Evolutionary conservation across 108 stramenopile species (phyloP).

Genomic region (Cyclotella kingstonii): DNA sequence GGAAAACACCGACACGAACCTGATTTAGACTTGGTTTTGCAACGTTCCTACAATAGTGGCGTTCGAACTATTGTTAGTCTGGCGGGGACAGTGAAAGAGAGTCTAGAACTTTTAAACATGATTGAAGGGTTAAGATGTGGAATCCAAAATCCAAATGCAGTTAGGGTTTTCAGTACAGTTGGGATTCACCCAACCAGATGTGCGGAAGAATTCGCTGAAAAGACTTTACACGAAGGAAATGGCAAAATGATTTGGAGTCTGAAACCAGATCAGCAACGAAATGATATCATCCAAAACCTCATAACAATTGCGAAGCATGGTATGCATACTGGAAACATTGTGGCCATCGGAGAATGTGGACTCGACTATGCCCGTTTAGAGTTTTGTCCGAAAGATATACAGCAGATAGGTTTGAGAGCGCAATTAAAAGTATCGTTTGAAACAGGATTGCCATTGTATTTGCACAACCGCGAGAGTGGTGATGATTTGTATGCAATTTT

Average conservation of each 20-base stretch:
- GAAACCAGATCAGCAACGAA: constrained; percentile 26
- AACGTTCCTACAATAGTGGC: constrained; percentile 64
- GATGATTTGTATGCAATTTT: constrained; percentile 75
- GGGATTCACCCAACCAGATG: constrained; percentile 96
- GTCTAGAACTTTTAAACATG: constrained; percentile 22
- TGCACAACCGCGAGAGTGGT: constrained; percentile 92
- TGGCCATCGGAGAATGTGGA: constrained; percentile 94
- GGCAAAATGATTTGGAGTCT: constrained; percentile 17
- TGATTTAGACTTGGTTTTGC: constrained; percentile 83
- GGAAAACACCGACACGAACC: constrained; percentile 82
- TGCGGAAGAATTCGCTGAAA: constrained; percentile 70
- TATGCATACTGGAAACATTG: constrained; percentile 57
- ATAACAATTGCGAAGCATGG: constrained; percentile 51
- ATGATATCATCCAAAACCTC: constrained; percentile 46
- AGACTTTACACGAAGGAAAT: constrained; percentile 1
- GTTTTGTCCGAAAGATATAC: constrained; percentile 82
- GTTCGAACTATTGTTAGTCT: constrained; percentile 71
- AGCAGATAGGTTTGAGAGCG: constrained; percentile 71
- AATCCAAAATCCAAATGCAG: not conserved
- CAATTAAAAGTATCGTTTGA: constrained; percentile 73
- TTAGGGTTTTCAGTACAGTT: constrained; percentile 72
- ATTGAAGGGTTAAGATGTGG: constrained; percentile 27
- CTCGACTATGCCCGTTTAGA: constrained; percentile 94
- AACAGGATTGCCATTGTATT: constrained; percentile 81
- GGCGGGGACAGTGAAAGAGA: constrained; percentile 81